phyloP scores from a whole-genome alignment of 768 basidiomycete genomes.

The Clavaria fumosa region DNA sequence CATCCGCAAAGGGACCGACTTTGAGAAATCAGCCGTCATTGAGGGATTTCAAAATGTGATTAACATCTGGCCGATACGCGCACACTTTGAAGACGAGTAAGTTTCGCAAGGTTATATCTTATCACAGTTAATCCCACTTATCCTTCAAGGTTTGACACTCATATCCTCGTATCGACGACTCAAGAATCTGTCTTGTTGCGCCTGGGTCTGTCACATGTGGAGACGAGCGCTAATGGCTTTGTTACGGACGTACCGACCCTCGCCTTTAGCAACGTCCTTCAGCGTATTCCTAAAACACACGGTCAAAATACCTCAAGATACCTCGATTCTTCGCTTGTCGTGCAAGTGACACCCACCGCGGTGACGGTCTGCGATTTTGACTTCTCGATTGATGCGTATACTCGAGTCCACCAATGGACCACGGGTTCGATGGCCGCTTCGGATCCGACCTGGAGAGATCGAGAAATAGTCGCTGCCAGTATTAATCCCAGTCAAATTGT shows the following conservation, averaged over 20 bases:
- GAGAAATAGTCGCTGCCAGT: constrained; percentile 51
- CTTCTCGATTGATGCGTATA: constrained; percentile 24
- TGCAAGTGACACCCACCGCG: constrained; percentile 56
- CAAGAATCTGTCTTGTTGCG: constrained; percentile 38
- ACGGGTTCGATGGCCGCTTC: neutral
- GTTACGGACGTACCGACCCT: constrained; percentile 39
- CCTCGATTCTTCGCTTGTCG: constrained; percentile 34
- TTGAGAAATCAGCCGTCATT: constrained; percentile 45
- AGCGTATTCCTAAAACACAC: constrained; percentile 18
- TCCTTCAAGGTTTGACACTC: constrained; percentile 32
- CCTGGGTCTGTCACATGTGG: constrained; percentile 29
- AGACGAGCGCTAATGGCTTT: constrained; percentile 28
- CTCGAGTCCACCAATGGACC: constrained; percentile 20
- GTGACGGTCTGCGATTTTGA: constrained; percentile 46
- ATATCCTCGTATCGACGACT: constrained; percentile 46
- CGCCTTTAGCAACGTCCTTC: constrained; percentile 41
- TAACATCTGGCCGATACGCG: constrained; percentile 45
- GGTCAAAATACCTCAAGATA: constrained; percentile 17
- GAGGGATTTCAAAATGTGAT: constrained; percentile 42
- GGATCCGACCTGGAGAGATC: constrained; percentile 9
- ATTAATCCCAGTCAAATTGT: constrained; percentile 55
- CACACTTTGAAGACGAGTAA: constrained; percentile 33
- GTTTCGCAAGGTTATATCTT: constrained; percentile 12
- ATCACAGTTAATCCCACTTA: neutral
- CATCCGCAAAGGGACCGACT: constrained; percentile 70